Evolutionary conservation across 2,329 filamentous ascomycete species (phyloP).

Genomic region (Botrytis byssoidea): DNA sequence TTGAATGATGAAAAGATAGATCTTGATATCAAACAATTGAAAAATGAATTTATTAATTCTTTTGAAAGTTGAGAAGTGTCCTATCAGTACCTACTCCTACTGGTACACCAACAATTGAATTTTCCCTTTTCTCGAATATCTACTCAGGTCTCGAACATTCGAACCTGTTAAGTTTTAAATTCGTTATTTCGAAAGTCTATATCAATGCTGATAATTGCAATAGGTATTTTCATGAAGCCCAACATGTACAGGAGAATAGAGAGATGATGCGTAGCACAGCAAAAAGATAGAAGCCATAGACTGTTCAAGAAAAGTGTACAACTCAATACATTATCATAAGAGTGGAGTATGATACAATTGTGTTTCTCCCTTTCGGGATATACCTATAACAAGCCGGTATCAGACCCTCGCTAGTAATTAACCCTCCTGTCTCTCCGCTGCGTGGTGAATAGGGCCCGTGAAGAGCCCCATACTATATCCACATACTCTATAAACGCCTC

Average conservation of each 20-base stretch:
- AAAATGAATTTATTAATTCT: too few relatives aligned
- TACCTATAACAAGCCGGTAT: constrained; percentile 7
- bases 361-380: neutral
- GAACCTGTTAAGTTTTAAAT: neutral
- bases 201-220: neutral
- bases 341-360: constrained; percentile 21
- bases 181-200: neutral
- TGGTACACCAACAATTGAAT: too few relatives aligned
- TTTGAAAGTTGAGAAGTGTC: too few relatives aligned
- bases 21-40: too few relatives aligned
- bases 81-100: too few relatives aligned
- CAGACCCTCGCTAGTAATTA: neutral
- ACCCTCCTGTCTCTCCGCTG: neutral
- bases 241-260: neutral
- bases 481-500: constrained; percentile 14
- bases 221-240: neutral
- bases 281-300: neutral
- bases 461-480: neutral
- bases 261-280: neutral
- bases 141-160: too few relatives aligned
- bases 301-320: neutral
- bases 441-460: neutral
- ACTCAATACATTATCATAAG: constrained; percentile 14
- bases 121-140: too few relatives aligned
- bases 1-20: too few relatives aligned